These are phyloP conservation scores for Cornus florida DNA, from an alignment of 148 eudicot species.

Conservation along the genomic window DNA sequence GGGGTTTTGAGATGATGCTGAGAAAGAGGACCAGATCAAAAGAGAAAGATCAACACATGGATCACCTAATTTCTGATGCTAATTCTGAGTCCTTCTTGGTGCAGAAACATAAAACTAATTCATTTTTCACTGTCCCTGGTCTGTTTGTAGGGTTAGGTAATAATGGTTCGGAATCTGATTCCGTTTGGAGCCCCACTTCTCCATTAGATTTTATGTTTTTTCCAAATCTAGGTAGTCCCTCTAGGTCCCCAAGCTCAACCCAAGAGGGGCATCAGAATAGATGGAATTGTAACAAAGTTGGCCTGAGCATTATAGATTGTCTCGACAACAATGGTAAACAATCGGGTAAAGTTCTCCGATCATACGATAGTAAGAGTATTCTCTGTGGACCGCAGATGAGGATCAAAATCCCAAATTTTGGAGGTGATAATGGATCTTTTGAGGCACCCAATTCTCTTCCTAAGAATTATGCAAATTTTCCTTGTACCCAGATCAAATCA, in stretches of 20 bases:
- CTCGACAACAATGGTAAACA: conserved; percentile 52
- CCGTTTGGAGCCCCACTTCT: conserved; percentile 91
- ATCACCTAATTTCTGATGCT: conserved; percentile 46
- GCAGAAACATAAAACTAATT: conserved; percentile 62
- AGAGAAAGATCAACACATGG: conserved; percentile 67
- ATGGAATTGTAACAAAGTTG: conserved; percentile 77
- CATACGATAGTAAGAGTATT: conserved; percentile 60
- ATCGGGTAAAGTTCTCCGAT: conserved; percentile 42
- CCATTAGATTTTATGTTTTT: conserved; percentile 86
- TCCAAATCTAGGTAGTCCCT: conserved; percentile 55
- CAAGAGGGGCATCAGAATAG: conserved; percentile 53
- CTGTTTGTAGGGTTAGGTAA: conserved; percentile 74
- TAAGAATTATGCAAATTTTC: conserved; percentile 47
- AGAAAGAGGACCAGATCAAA: conserved; percentile 69
- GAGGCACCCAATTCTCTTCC: conserved; percentile 71
- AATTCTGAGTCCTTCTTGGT: conserved; percentile 35
- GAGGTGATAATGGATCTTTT: conserved; percentile 27
- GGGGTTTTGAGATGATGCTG: conserved; percentile 43
- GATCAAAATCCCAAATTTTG: conserved; percentile 45
- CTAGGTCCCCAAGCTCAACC: conserved; percentile 54
- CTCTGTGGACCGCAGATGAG: conserved; percentile 70
- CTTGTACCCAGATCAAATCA: conserved; percentile 31
- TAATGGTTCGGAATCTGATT: conserved; percentile 67
- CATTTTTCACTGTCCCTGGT: conserved; percentile 70
- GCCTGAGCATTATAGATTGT: conserved; percentile 77